Evolutionary conservation across 2,329 filamentous ascomycete genomes (phyloP), one percentile per base, ranked within the genome.

Genomic region (Cladophialophora psammophila): DNA sequence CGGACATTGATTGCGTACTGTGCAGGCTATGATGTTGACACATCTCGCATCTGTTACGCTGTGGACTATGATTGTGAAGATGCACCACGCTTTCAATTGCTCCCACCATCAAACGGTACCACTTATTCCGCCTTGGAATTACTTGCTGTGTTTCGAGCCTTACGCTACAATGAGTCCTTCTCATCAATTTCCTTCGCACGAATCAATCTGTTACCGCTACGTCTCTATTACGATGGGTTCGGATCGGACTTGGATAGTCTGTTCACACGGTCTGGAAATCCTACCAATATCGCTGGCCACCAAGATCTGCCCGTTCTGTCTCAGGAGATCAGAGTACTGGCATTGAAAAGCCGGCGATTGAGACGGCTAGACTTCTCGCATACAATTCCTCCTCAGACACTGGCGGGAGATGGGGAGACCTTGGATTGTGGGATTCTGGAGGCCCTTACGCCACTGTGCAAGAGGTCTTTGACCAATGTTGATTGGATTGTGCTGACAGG

Each of bases 121-220:
- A 79, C 81, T 54, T 92, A 92, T 73, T 84, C 81, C 1, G 80
- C 83, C 4, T 75, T 88, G 31, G 90, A 91, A 74, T 78, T 91
- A n/a, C 82, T 92, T 35, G 88, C 90, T 4, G 84, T 92, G n/a
- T 85, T 91, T 81, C 84, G 89, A 68, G 84, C 90, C 9, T 76
- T 92, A 61, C 85, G 90, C 48, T 92, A 91, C 76, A 91, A 92
- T 73, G 88, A 91, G 73, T 85, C 83, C 0, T 92, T 91, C 75
- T 81, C 81, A 34, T 87, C 87, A 0, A 87, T 92, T 26, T 91
- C 89, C 0, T 91, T 92, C 73, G 84, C 84, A 34, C 85, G 85
- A 45, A 84, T 91, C 55, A 84, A 83, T 69, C 78, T 92, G n/a
- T 88, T 91, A 74, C 78, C 81, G 35, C 77, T 92, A n/a, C 88